Evolutionary conservation across 2,329 filamentous ascomycete genomes (phyloP).

Genomic region (Ophiocordyceps australis): DNA sequence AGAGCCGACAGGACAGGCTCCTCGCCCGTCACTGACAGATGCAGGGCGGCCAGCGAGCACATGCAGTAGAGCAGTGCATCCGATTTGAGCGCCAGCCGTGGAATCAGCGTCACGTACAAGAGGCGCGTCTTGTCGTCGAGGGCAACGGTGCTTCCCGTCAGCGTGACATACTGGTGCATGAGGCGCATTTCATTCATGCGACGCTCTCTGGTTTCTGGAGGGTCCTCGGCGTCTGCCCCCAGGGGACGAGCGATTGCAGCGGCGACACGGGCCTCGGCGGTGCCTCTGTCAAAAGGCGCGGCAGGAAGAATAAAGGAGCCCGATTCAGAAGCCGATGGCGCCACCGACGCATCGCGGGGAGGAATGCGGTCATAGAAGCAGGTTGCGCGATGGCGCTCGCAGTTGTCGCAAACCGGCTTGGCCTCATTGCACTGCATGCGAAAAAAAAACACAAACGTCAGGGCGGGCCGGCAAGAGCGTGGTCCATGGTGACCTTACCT

Average conservation of each 20-base stretch:
- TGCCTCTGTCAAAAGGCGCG: slow-evolving; percentile 2
- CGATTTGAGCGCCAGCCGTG: slow-evolving; percentile 3
- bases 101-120: slow-evolving; percentile 3
- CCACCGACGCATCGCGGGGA: slow-evolving; percentile 1
- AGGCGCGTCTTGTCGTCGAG: slow-evolving; percentile 4
- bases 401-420: slow-evolving; percentile 5
- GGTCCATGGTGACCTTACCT: slow-evolving; percentile 2
- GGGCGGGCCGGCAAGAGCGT: neutral
- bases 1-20: slow-evolving; percentile 2
- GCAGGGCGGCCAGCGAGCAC: slow-evolving; percentile 5
- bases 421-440: slow-evolving; percentile 4
- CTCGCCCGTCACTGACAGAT: slow-evolving; percentile 2
- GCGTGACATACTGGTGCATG: slow-evolving; percentile 6
- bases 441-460: neutral
- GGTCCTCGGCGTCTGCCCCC: slow-evolving; percentile 2
- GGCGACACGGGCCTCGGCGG: slow-evolving; percentile 2
- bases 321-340: too few species aligned
- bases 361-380: slow-evolving; percentile 6
- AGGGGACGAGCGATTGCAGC: slow-evolving; percentile 1
- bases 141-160: slow-evolving; percentile 3
- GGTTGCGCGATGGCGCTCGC: slow-evolving; percentile 3
- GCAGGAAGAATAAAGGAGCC: too few species aligned
- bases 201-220: slow-evolving; percentile 4
- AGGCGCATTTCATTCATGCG: slow-evolving; percentile 4
- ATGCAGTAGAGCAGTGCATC: slow-evolving; percentile 6